Evolutionary conservation across 2,329 filamentous ascomycete species (phyloP), one percentile per base, ranked within the genome.

Genomic region (Talaromyces amestolkiae): DNA sequence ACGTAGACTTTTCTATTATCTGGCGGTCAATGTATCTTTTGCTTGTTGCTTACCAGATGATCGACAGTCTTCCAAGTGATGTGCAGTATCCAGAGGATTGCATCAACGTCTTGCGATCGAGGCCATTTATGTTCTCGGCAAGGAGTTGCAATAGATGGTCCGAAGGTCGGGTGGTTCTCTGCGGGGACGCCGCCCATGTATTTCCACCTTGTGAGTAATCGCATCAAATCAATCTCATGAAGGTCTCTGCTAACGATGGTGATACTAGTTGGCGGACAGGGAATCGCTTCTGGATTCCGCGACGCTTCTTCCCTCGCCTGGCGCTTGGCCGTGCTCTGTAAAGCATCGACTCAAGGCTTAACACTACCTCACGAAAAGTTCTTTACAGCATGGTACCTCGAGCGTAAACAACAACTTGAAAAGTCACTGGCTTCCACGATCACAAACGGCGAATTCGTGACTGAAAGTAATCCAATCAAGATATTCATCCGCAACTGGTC

Each of bases 131-230:
- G 0, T 85, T 84, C 68, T 75, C 78, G 0, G 79, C 80, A 22
- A 76, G 79, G 63, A 79, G 79, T 49, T 81, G 80, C 65, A 83
- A 84, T 65, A 76, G 73, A 41, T 85, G 83, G 83, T 76, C 76
- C 22, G 68, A 75, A 13, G 74, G 73, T 9, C 73, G 78, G 5
- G 78, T 78, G 0, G 74, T 83, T 31, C 72, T 85, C 0, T 80
- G 78, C 49, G 82, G 83, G 17, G 83, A 85, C 67, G 77, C 83
- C 6, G 82, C 83, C 2, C 83, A 85, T 69, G 83, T 84, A 4
- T 84, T 84, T 65, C 83, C 82, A 5, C 82, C 83, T 2, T 84
- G 76, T 78, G 69, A 64, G 72, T 70, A 24, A 24, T 3, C 39
- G 5, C 43, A 47, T 8, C 6, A 19, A 10, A 31, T 22, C 27